Conservation (phyloP, 2,329 filamentous ascomycete species). For the Colletotrichum sublineola region DNA sequence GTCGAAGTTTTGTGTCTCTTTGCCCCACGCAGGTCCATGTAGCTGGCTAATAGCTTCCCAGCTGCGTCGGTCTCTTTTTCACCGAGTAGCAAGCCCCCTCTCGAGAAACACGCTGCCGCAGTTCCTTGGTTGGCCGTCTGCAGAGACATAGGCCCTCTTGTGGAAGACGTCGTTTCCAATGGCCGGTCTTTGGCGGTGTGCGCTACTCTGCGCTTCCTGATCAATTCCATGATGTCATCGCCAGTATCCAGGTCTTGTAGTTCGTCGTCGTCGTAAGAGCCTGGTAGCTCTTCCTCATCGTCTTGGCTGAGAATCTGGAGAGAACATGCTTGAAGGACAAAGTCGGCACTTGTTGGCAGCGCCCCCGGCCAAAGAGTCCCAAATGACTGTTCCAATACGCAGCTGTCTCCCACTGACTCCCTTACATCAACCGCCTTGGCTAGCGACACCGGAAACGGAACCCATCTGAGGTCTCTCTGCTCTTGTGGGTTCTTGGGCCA, state of each 20-base stretch:
- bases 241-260: neutral
- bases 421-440: neutral
- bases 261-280: neutral
- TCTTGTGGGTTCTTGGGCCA: slow-evolving; percentile 41
- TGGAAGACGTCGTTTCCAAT: neutral
- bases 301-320: slow-evolving; percentile 9
- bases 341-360: slow-evolving; percentile 19
- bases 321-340: neutral
- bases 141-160: neutral
- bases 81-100: slow-evolving; percentile 10
- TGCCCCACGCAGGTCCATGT: slow-evolving; percentile 50
- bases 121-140: neutral
- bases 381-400: neutral
- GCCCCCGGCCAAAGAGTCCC: neutral
- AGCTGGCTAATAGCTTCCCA: slow-evolving; percentile 48
- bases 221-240: slow-evolving; percentile 10
- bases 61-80: slow-evolving; percentile 42
- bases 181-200: neutral
- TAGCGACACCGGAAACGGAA: slow-evolving; percentile 14
- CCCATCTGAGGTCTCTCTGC: slow-evolving; percentile 15
- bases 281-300: slow-evolving; percentile 7
- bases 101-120: neutral
- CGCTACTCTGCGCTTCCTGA: slow-evolving; percentile 23
- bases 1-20: slow-evolving; percentile 43
- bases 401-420: slow-evolving; percentile 18